Evolutionary conservation across 306 rosid genomes (phyloP), one percentile per base, ranked within the genome.

Genomic region (Myrica gale): DNA sequence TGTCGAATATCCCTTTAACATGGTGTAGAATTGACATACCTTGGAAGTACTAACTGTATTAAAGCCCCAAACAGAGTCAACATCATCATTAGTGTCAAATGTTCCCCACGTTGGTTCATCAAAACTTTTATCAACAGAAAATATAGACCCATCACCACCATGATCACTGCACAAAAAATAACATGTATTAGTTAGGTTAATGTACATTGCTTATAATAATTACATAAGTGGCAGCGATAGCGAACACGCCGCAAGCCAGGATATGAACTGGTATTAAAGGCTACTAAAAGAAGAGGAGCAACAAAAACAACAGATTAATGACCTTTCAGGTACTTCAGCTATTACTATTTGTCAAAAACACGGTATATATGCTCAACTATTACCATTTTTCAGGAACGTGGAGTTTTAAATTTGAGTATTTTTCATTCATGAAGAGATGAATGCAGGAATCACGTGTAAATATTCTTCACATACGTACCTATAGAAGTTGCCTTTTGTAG

Each of bases 31-130:
- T 70, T 74, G 20, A 73, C 84, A 77, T 74, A 92, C 98, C 92
- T 89, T 92, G 46, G 81, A 70, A 62, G 79, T 71, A 85, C 84
- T 84, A 69, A 63, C 80, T 19, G 90, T 67, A 79, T 87, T 91
- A 80, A 96, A 89, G 74, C 91, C 97, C 99, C 98, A 96, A 47
- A 92, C 87, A 3, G 98, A 89, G 84, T 92, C 97, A 74, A 92
- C 17, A 43, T 96, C 98, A 75, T 92, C 97, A 69, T 92, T 92
- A 41, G 86, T 20, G 80, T 92, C 99, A 50, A 89, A 92, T 67
- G 89, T 82, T 72, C 98, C 99, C 99, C 99, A 96, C 4, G 82
- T 77, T 56, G 91, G 88, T 76, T 92, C 99, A 53, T 96, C 96
- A 44, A 79, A 92, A 83, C 80, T 58, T 81, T 87, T 88, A 83